Conservation (phyloP, 2,329 filamentous ascomycete species). For the Colletotrichum paranaense region DNA sequence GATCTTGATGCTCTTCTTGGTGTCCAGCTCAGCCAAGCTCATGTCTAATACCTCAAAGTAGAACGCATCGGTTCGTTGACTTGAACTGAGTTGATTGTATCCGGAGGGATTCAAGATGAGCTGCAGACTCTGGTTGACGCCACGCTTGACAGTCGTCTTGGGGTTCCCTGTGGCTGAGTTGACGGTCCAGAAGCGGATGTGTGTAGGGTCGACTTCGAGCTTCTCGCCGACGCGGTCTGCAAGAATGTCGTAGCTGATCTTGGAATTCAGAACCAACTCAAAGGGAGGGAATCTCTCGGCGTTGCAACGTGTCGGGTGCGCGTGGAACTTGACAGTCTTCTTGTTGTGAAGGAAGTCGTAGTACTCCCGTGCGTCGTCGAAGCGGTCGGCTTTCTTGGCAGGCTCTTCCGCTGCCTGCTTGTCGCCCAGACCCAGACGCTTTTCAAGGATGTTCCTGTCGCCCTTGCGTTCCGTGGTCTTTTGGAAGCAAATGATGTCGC, state of each 20-base stretch:
- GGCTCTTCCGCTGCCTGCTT: conserved; percentile 50
- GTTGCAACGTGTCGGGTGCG: conserved; percentile 69
- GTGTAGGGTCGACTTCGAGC: conserved; percentile 82
- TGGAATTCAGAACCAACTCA: conserved; percentile 82
- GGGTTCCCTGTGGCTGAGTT: conserved; percentile 81
- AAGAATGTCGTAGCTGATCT: conserved; percentile 90
- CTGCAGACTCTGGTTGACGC: conserved; percentile 76
- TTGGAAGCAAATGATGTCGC: conserved; percentile 97
- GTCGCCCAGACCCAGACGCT: conserved; percentile 52
- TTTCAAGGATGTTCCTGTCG: conserved; percentile 50
- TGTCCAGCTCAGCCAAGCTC: conserved; percentile 91
- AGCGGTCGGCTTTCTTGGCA: conserved; percentile 60
- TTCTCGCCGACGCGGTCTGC: conserved; percentile 84
- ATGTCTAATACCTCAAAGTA: conserved; percentile 96
- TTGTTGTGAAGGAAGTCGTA: conserved; percentile 95
- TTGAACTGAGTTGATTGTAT: conserved; percentile 75
- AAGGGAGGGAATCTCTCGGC: conserved; percentile 74
- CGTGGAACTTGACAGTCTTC: conserved; percentile 81
- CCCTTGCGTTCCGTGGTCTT: conserved; percentile 64
- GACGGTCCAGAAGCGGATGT: conserved; percentile 92
- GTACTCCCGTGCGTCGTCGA: conserved; percentile 82
- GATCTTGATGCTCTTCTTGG: conserved; percentile 87
- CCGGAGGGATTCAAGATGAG: conserved; percentile 84
- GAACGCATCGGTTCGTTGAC: conserved; percentile 80
- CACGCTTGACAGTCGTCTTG: conserved; percentile 80